Evolutionary conservation across 768 basidiomycete genomes (phyloP), one percentile per base, ranked within the genome.

Genomic region (Lentinula boryana): DNA sequence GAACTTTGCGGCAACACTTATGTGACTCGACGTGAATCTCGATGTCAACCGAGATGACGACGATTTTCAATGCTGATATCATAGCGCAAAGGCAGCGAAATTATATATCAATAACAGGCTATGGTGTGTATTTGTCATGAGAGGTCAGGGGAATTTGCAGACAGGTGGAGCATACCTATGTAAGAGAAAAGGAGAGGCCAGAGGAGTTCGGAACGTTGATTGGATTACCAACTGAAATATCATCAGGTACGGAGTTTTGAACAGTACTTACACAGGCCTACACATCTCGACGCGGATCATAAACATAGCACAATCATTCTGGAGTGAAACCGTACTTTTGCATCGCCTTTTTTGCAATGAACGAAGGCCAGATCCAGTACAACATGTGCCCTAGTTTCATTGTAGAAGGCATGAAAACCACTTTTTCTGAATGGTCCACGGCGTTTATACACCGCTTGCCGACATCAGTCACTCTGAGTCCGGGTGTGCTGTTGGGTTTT

Each of bases 281-380:
- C 9, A 43, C 16, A 10, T 43, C 15, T 15, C 15, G 0, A 16
- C 27, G 27, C 27, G 27, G 27, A 27, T 13, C 27, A 9, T 18
- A 32, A 5, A 1, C 15, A 51, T 13, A 2, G 36, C 18, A 8
- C 8, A n/a, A 35, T 60, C 27, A 41, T 31, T 36, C 38, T 23
- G 50, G 16, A 54, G 60, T 63, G 62, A 83, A 90, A 55, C 84
- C 81, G 66, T 93, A 92, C 71, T 91, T 91, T 65, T 70, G 75
- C 49, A 77, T 76, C 2, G 87, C 87, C 55, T 72, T 70, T 70
- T 79, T 67, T 66, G 91, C 87, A 8, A 90, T 68, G 48, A 83
- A 75, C 0, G 72, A 48, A 3, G 87, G 90, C 73, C 78, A 78
- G 3, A 85, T 56, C 88, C 87, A 91, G 68, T 88, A 90, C 36